Conservation (phyloP, 331 rosid species). For the Quercus lobata region DNA sequence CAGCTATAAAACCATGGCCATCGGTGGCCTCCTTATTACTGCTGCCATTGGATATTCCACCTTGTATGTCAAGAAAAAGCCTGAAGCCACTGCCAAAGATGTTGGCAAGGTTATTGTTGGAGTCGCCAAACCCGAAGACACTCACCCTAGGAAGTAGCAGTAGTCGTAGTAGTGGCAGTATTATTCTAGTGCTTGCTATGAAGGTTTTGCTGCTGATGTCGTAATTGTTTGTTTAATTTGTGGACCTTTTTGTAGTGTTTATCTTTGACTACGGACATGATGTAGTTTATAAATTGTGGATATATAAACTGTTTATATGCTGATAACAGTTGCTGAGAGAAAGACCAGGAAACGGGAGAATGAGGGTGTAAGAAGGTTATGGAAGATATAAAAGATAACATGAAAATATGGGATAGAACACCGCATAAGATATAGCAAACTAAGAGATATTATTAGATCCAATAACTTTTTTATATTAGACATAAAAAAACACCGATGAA, state of each 20-base stretch:
- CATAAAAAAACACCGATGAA: too few relatives aligned
- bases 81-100: constrained; percentile 58
- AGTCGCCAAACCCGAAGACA: constrained; percentile 42
- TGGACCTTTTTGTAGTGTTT: not conserved
- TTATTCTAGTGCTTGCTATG: not conserved
- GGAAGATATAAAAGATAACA: too few relatives aligned
- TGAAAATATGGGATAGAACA: too few relatives aligned
- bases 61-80: constrained; percentile 55
- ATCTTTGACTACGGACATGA: not conserved
- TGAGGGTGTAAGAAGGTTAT: too few relatives aligned
- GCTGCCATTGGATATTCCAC: constrained; percentile 48
- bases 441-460: too few relatives aligned
- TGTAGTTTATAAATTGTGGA: not conserved
- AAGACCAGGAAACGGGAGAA: too few relatives aligned
- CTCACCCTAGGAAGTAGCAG: constrained; percentile 48
- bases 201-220: not conserved
- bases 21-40: constrained; percentile 41
- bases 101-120: constrained; percentile 64
- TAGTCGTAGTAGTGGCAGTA: too few relatives aligned
- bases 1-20: constrained; percentile 32
- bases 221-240: not conserved
- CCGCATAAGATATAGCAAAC: too few relatives aligned
- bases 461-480: too few relatives aligned
- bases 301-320: not conserved
- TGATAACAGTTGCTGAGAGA: too few relatives aligned